These are phyloP conservation scores for Serendipita sp. DNA, from an alignment of 1,284 basidiomycete genomes.

Conservation along the genomic window DNA sequence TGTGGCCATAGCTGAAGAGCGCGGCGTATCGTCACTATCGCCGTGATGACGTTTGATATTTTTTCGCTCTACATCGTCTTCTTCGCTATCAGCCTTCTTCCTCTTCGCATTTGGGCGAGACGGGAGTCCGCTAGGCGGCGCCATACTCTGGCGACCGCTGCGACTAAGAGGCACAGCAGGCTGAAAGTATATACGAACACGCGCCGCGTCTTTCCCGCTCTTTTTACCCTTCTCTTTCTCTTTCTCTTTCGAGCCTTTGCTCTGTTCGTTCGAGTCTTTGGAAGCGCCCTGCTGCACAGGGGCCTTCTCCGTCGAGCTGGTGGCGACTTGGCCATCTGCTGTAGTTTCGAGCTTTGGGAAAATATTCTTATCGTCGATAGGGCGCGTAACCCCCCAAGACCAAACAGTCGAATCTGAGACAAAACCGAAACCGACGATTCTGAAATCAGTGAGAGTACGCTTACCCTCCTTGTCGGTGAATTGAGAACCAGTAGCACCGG, in stretches of 20 bases:
- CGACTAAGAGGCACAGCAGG: background rate
- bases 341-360: background rate
- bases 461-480: slow-evolving; percentile 43
- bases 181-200: slow-evolving; percentile 76
- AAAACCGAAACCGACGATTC: slow-evolving; percentile 61
- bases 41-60: slow-evolving; percentile 7
- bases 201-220: slow-evolving; percentile 26
- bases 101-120: background rate
- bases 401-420: slow-evolving; percentile 27
- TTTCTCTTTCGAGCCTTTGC: background rate
- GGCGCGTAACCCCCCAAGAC: slow-evolving; percentile 44
- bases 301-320: background rate
- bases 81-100: slow-evolving; percentile 6
- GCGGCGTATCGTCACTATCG: background rate
- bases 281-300: background rate
- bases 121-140: background rate
- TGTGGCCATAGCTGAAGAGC: background rate
- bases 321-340: background rate
- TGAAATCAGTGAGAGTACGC: slow-evolving; percentile 88
- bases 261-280: slow-evolving; percentile 1
- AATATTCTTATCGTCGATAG: background rate
- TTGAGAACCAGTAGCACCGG: background rate
- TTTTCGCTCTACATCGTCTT: background rate
- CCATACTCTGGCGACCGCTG: background rate
- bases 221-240: slow-evolving; percentile 26